A percentile compares a stretch with the other conserved stretches of the same genome.
Conservation (phyloP, 306 rosid species). For the Chamaecrista fasciculata region DNA sequence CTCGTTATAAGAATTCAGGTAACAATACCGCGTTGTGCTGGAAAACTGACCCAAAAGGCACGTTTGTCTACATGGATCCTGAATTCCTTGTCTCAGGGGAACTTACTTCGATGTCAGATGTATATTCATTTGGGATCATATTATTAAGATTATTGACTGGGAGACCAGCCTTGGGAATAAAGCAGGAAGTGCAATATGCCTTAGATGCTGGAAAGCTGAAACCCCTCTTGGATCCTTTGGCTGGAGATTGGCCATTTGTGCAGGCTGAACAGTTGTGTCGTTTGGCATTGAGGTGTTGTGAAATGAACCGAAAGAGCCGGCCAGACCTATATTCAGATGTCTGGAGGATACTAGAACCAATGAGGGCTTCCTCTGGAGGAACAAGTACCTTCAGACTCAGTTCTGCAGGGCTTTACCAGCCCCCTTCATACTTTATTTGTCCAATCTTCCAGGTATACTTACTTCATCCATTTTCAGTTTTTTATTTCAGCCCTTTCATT, state of each 20-base stretch:
- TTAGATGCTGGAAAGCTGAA: conserved; percentile 53
- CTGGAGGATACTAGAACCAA: conserved; percentile 73
- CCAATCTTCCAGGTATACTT: conserved; percentile 72
- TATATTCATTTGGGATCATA: conserved; percentile 88
- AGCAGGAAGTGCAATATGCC: conserved; percentile 53
- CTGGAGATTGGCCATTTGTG: conserved; percentile 91
- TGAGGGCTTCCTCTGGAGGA: conserved; percentile 61
- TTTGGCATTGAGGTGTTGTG: conserved; percentile 82
- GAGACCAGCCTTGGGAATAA: conserved; percentile 59
- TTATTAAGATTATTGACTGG: conserved; percentile 68
- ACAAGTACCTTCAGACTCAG: conserved; percentile 38
- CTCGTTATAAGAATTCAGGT: conserved; percentile 40
- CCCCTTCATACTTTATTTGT: conserved; percentile 72
- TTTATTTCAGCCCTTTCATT: background rate
- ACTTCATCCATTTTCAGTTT: conserved; percentile 20
- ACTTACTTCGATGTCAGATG: conserved; percentile 77
- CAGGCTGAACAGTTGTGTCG: conserved; percentile 61
- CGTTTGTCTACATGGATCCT: conserved; percentile 75
- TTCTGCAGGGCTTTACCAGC: conserved; percentile 53
- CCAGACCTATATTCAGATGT: conserved; percentile 71
- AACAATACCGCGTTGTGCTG: conserved; percentile 40
- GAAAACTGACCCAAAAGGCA: conserved; percentile 67
- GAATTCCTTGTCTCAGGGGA: conserved; percentile 70
- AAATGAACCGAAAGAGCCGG: conserved; percentile 51
- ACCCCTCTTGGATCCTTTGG: conserved; percentile 74